phyloP scores from a whole-genome alignment of 2,329 filamentous ascomycete species.

The Cladosporium sp. region DNA sequence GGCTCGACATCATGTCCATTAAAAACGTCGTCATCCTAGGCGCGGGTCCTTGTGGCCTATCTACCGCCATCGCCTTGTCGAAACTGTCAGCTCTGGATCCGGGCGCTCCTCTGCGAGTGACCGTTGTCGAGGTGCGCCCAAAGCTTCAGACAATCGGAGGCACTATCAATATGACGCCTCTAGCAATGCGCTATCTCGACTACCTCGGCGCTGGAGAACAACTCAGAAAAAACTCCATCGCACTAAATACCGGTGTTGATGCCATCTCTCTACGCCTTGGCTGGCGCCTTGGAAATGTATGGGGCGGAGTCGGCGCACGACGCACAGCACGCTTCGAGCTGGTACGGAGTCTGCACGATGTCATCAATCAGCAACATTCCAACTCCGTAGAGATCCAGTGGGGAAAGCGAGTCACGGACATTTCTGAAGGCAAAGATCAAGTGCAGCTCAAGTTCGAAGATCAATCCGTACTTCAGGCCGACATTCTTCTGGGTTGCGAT shows the following conservation, averaged over 20 bases:
- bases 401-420: slow-evolving; percentile 36
- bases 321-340: slow-evolving; percentile 9
- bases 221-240: slow-evolving; percentile 8
- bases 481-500: slow-evolving; percentile 53
- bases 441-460: slow-evolving; percentile 48
- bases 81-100: slow-evolving; percentile 25
- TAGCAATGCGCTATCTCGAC: slow-evolving; percentile 15
- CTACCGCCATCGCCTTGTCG: slow-evolving; percentile 22
- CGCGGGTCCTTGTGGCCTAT: slow-evolving; percentile 24
- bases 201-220: slow-evolving; percentile 12
- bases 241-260: slow-evolving; percentile 10
- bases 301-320: slow-evolving; percentile 2
- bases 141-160: slow-evolving; percentile 14
- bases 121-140: slow-evolving; percentile 8
- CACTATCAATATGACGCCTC: slow-evolving; percentile 15
- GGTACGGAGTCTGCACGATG: slow-evolving; percentile 7
- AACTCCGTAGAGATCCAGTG: slow-evolving; percentile 32
- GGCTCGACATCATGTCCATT: neutral
- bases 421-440: slow-evolving; percentile 19
- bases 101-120: neutral
- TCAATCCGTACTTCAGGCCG: slow-evolving; percentile 36
- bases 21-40: slow-evolving; percentile 24
- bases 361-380: neutral
- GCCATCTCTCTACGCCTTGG: slow-evolving; percentile 1
- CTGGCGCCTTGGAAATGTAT: slow-evolving; percentile 10